phyloP scores from a whole-genome alignment of 2,329 filamentous ascomycete species.

The Aspergillus neotritici region DNA sequence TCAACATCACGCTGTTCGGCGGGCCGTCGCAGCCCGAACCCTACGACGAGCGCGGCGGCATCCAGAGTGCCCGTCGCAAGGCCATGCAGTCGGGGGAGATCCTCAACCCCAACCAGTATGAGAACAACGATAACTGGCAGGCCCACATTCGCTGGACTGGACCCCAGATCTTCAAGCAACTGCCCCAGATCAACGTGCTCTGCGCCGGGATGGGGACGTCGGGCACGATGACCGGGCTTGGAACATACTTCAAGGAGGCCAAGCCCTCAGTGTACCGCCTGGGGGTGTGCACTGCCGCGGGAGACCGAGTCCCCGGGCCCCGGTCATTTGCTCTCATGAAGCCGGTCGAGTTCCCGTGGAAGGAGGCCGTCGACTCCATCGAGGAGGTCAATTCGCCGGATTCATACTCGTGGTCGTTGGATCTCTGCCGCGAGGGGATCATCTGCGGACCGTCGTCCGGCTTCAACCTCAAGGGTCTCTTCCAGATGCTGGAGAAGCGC shows the following conservation, averaged over 20 bases:
- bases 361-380: slow-evolving; percentile 49
- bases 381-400: slow-evolving; percentile 53
- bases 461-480: slow-evolving; percentile 51
- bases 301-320: slow-evolving; percentile 56
- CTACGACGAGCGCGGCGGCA: slow-evolving; percentile 49
- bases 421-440: slow-evolving; percentile 53
- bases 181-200: slow-evolving; percentile 53
- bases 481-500: slow-evolving; percentile 46
- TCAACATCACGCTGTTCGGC: slow-evolving; percentile 54
- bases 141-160: slow-evolving; percentile 56
- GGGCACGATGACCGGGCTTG: slow-evolving; percentile 47
- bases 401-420: slow-evolving; percentile 50
- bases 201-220: slow-evolving; percentile 56
- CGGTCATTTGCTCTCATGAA: slow-evolving; percentile 48
- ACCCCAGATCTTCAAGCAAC: slow-evolving; percentile 52
- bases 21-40: slow-evolving; percentile 56
- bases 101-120: slow-evolving; percentile 54
- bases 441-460: slow-evolving; percentile 59
- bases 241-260: slow-evolving; percentile 45
- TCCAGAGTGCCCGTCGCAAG: slow-evolving; percentile 43
- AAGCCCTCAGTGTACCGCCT: slow-evolving; percentile 38
- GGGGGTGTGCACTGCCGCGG: slow-evolving; percentile 53
- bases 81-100: slow-evolving; percentile 40
- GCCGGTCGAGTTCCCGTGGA: slow-evolving; percentile 55
- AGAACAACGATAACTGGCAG: slow-evolving; percentile 43